Conservation (phyloP, 495 filamentous ascomycete species). For the Penicillium silybi region DNA sequence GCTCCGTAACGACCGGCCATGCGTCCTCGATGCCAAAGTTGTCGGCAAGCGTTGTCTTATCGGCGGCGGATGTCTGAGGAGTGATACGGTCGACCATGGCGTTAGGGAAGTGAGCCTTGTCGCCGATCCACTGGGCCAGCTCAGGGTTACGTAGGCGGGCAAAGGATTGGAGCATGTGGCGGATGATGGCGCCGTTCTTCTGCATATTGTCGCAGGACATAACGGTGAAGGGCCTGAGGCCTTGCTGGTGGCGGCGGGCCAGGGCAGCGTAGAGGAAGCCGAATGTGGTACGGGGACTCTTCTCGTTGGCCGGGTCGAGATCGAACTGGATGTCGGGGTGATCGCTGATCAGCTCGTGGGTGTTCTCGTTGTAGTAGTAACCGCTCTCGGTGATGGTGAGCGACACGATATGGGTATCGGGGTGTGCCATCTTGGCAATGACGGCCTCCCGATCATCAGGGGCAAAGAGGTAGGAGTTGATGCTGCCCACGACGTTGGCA, state of each 20-base stretch:
- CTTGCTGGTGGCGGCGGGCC: slow-evolving; percentile 34
- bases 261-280: slow-evolving; percentile 48
- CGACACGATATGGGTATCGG: slow-evolving; percentile 48
- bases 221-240: slow-evolving; percentile 46
- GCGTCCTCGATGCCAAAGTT: slow-evolving; percentile 40
- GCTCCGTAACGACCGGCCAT: slow-evolving; percentile 49
- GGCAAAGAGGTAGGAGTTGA: slow-evolving; percentile 48
- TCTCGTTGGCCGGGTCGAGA: slow-evolving; percentile 38
- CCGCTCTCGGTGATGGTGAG: slow-evolving; percentile 51
- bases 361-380: slow-evolving; percentile 52
- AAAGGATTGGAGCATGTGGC: slow-evolving; percentile 47
- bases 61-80: slow-evolving; percentile 37
- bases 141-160: slow-evolving; percentile 37
- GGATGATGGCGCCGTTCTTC: slow-evolving; percentile 48
- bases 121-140: slow-evolving; percentile 41
- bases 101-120: slow-evolving; percentile 44
- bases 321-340: slow-evolving; percentile 47
- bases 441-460: slow-evolving; percentile 45
- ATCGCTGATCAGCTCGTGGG: slow-evolving; percentile 43
- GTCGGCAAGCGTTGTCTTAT: slow-evolving; percentile 35
- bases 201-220: slow-evolving; percentile 52
- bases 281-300: slow-evolving; percentile 40
- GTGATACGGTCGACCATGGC: slow-evolving; percentile 51
- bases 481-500: slow-evolving; percentile 44
- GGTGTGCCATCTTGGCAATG: slow-evolving; percentile 48